Evolutionary conservation across 2,329 filamentous ascomycete species (phyloP).

Genomic region (Verruconis gallopava): DNA sequence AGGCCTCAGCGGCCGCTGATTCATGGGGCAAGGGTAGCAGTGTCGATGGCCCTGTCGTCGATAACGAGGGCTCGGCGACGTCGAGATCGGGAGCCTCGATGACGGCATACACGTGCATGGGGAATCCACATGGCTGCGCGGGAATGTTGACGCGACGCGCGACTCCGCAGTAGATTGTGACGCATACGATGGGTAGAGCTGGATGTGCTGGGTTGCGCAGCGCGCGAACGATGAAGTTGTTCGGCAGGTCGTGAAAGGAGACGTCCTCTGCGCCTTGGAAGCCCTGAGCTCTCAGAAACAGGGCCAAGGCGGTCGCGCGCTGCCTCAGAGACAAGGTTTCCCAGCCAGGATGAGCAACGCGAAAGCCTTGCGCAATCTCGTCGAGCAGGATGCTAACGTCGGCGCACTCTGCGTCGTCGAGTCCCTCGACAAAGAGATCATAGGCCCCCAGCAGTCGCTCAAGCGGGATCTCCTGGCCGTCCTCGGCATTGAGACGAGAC

Average conservation of each 20-base stretch:
- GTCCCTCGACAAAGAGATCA: constrained; percentile 76
- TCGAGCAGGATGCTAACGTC: constrained; percentile 52
- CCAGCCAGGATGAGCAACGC: constrained; percentile 39
- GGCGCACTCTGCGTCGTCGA: constrained; percentile 58
- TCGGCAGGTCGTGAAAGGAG: constrained; percentile 63
- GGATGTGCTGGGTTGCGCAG: constrained; percentile 60
- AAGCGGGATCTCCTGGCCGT: constrained; percentile 42
- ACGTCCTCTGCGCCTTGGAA: constrained; percentile 59
- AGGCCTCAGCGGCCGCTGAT: constrained; percentile 12
- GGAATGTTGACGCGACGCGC: constrained; percentile 62
- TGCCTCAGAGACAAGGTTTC: constrained; percentile 44
- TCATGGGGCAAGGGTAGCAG: constrained; percentile 12
- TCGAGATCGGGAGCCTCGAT: constrained; percentile 43
- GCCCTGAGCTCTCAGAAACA: constrained; percentile 54
- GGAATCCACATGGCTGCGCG: constrained; percentile 68
- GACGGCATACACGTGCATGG: constrained; percentile 73
- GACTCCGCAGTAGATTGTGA: constrained; percentile 72
- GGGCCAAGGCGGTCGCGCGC: constrained; percentile 54
- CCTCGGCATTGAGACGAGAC: constrained; percentile 31
- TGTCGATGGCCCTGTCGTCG: too few species aligned
- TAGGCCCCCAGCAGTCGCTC: constrained; percentile 71
- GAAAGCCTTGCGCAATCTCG: constrained; percentile 45
- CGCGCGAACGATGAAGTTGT: constrained; percentile 78
- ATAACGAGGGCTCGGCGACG: constrained; percentile 15
- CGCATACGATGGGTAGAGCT: constrained; percentile 75